Base-by-base conservation (phyloP, 1,139 yeast genomes). In the Candida buenavistaensis region DNA sequence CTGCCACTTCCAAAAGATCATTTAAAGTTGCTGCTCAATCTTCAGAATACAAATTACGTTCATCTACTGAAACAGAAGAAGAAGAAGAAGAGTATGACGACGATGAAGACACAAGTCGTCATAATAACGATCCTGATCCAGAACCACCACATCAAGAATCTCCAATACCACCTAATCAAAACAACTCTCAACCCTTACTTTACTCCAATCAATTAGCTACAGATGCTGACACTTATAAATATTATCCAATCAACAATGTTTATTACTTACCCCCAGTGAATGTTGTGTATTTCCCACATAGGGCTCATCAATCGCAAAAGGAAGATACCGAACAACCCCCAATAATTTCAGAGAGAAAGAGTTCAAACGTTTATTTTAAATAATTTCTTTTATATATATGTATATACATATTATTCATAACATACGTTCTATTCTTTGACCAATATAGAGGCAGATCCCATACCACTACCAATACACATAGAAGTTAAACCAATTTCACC, bases 401-500 rank as follows among this genome's bases (percentile, higher is more conserved):
- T 17, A 17, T 17, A 17, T 17, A 17, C 19, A 7, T 17, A 17
- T 6, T 17, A 5, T 17, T 6, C 19, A 17, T 7, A n/a, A n/a
- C n/a, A n/a, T n/a, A n/a, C n/a, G n/a, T n/a, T 34, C 42, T 62
- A 82, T 65, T 87, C 97, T 55, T 72, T 82, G 36, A 88, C 73
- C 52, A 89, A 73, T 36, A 89, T 68, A 19, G 94, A 84, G 37
- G 97, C 97, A 35, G 97, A 97, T 51, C 97, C 97, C 95, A 89
- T 90, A 55, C 97, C 97, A 28, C 96, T 88, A 57, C 97, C 97
- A 50, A 90, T 82, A 70, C 97, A 90, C 97, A 90, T 90, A 45
- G 95, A 84, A 19, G 95, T 86, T 41, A 90, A 81, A 50, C 97
- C 97, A 46, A 88, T 67, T 67, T 88, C 81, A 53, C 94, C 95